A percentile compares a stretch with the other conserved stretches of the same genome.
Conservation (phyloP, 352 stramenopile genomes). For the Pythium myriotylum region DNA sequence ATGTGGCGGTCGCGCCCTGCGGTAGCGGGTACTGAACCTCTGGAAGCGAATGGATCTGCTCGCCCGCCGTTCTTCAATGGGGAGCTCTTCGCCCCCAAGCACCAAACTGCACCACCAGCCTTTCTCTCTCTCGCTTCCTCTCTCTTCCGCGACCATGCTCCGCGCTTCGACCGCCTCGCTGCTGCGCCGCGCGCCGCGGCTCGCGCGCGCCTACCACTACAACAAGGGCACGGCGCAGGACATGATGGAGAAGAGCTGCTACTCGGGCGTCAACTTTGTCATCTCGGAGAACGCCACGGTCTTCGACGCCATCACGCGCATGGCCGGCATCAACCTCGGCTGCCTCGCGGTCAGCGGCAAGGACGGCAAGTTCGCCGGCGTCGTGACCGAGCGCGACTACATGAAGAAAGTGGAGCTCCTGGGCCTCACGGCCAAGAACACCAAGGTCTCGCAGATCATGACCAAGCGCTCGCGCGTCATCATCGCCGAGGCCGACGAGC, state of each 20-base stretch:
- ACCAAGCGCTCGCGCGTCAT: constrained; percentile 92
- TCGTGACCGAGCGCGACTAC: constrained; percentile 96
- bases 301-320: constrained; percentile 94
- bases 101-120: constrained; percentile 1
- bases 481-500: constrained; percentile 84
- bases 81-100: constrained; percentile 19
- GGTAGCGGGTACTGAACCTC: constrained; percentile 5
- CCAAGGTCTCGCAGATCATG: constrained; percentile 93
- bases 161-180: constrained; percentile 12
- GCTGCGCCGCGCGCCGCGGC: background rate
- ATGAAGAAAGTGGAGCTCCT: constrained; percentile 96
- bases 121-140: too few species aligned
- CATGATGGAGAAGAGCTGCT: constrained; percentile 93
- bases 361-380: constrained; percentile 88
- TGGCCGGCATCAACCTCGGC: constrained; percentile 93
- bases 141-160: constrained; percentile 2
- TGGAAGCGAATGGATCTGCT: constrained; percentile 22
- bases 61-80: constrained; percentile 23
- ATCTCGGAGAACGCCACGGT: constrained; percentile 93
- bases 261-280: constrained; percentile 94
- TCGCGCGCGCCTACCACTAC: constrained; percentile 54
- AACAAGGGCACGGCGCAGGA: constrained; percentile 86
- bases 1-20: constrained; percentile 1
- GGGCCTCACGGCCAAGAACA: constrained; percentile 84
- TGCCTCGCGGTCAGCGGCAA: constrained; percentile 90